phyloP scores from a whole-genome alignment of 441 rosid species.

The Pelargonium citronellum region DNA sequence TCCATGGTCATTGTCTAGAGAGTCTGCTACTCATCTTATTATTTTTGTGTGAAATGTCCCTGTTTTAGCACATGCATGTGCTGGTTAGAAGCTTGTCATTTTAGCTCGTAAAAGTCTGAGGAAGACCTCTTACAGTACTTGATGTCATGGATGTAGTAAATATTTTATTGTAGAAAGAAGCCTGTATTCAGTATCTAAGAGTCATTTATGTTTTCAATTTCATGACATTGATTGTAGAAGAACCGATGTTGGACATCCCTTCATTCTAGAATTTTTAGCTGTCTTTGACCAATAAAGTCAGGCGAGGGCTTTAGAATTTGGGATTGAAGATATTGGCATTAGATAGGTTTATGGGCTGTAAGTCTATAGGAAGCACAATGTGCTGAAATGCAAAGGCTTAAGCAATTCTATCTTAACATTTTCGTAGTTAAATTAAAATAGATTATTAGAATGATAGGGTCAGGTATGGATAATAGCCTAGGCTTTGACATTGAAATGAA shows the following conservation, averaged over 20 bases:
- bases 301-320: not conserved
- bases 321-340: not conserved
- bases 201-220: slow-evolving; percentile 5
- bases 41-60: not conserved
- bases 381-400: too few relatives aligned
- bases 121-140: not conserved
- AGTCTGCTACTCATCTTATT: not conserved
- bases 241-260: not conserved
- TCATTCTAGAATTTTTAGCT: too few relatives aligned
- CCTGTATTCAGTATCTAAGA: not conserved
- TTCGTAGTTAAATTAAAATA: too few relatives aligned
- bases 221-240: not conserved
- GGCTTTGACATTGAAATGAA: too few relatives aligned
- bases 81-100: not conserved
- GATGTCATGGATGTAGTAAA: not conserved
- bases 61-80: not conserved
- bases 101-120: not conserved
- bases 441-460: too few relatives aligned
- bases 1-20: not conserved
- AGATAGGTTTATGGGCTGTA: too few relatives aligned
- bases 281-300: not conserved
- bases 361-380: too few relatives aligned
- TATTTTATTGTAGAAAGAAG: not conserved
- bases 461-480: too few relatives aligned
- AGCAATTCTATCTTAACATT: too few relatives aligned